These are phyloP conservation scores for Fusarium albidum DNA, from an alignment of 2,329 filamentous ascomycete species.

Conservation along the genomic window DNA sequence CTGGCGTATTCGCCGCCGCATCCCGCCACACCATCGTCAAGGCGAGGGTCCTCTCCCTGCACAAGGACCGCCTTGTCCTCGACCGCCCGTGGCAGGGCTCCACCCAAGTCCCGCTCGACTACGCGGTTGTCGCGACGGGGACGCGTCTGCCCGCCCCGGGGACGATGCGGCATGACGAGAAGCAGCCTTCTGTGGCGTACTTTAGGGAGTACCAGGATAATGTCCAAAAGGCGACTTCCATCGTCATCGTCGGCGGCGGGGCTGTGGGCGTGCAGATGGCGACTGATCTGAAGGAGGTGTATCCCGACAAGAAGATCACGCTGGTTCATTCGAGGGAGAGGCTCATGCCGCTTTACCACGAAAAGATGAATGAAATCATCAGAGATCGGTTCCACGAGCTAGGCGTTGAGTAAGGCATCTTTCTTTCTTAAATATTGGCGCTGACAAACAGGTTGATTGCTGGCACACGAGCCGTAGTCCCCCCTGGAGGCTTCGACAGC, in stretches of 20 bases:
- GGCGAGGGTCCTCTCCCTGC: slow-evolving; percentile 25
- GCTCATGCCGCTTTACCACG: slow-evolving; percentile 38
- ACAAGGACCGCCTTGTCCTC: slow-evolving; percentile 32
- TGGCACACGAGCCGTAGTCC: slow-evolving; percentile 33
- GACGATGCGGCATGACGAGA: slow-evolving; percentile 37
- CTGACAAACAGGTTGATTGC: slow-evolving; percentile 31
- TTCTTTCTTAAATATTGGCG: rapidly evolving
- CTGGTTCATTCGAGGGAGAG: slow-evolving; percentile 36
- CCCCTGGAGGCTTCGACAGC: slow-evolving; percentile 32
- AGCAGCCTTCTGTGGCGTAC: slow-evolving; percentile 31
- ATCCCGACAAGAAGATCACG: slow-evolving; percentile 35
- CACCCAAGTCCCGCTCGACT: slow-evolving; percentile 34
- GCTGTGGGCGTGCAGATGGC: slow-evolving; percentile 40
- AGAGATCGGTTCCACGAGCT: slow-evolving; percentile 30
- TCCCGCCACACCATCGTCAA: slow-evolving; percentile 30
- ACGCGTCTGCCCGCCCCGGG: slow-evolving; percentile 35
- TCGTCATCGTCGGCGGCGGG: slow-evolving; percentile 39
- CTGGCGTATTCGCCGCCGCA: slow-evolving; percentile 29
- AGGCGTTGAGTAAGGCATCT: slow-evolving; percentile 27
- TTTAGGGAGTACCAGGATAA: slow-evolving; percentile 34
- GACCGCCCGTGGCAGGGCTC: slow-evolving; percentile 38
- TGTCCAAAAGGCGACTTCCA: slow-evolving; percentile 29
- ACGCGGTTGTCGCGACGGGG: slow-evolving; percentile 33
- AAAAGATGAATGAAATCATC: slow-evolving; percentile 36
- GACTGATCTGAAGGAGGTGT: slow-evolving; percentile 37